Evolutionary conservation across 306 rosid species (phyloP), one percentile per base, ranked within the genome.

Genomic region (Fragaria iinumae): DNA sequence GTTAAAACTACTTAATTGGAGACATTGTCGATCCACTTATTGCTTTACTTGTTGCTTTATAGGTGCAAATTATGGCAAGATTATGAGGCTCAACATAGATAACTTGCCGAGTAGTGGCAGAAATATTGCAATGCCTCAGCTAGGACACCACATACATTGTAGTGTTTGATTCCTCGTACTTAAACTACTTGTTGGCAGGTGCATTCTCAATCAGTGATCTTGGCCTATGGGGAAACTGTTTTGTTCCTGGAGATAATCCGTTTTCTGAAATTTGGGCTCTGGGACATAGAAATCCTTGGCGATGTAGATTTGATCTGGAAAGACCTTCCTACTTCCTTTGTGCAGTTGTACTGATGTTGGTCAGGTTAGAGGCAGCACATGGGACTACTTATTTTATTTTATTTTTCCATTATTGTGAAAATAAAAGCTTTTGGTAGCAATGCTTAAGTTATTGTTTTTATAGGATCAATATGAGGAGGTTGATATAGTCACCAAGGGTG

Each of bases 321-420:
- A 84, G 80, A 47, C 77, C 82, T 77, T 80, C 87, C 21, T 68
- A 84, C 77, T 84, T 84, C 81, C 78, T 80, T 0, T 77, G 82
- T 44, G 87, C 80, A 48, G 87, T 0, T 80, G 82, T 44, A 84
- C 80, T 57, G 87, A 84, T 44, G 84, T 80, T 84, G 84, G 87
- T 45, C 74, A 80, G 84, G 84, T 80, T 65, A 36, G 69, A 55
- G 63, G 41, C 67, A 55, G 11, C 27, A 25, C 3, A 73, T 69
- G 44, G 23, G 71, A 64, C 29, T 17, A 2, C 32, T 36, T 50
- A 27, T 14, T 11, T 10, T 14, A 2, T 29, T 36, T 36, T 36
- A 0, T 36, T 36, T 5, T 3, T 23, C 32, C 64, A 8, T 11
- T 34, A 14, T 23, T 62, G 18, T 29, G 41, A 11, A 62, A 5